phyloP scores from a whole-genome alignment of 257 asterid species.

The Fraxinus anomala region DNA sequence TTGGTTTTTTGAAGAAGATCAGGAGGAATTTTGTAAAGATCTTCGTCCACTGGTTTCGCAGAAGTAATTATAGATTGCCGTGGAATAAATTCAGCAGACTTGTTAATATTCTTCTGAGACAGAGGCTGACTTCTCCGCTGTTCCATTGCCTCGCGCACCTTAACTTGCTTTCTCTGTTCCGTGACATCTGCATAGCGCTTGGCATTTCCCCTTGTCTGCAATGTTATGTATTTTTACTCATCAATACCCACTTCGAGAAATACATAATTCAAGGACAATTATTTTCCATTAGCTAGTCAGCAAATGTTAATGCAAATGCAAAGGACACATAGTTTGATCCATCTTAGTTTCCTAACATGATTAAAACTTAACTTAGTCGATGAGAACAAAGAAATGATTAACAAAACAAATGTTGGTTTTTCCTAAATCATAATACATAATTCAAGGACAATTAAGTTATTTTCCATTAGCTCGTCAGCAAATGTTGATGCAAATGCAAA shows the following conservation, averaged over 20 bases:
- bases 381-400: background rate
- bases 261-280: no score
- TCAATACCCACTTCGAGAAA: no score
- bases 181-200: constrained; percentile 25
- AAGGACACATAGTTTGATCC: background rate
- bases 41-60: constrained; percentile 87
- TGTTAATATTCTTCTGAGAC: constrained; percentile 30
- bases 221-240: background rate
- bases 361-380: no score
- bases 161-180: constrained; percentile 43
- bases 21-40: constrained; percentile 83
- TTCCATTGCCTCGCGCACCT: constrained; percentile 36
- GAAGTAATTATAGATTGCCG: constrained; percentile 23
- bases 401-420: background rate
- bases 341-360: no score
- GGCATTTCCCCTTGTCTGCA: constrained; percentile 29
- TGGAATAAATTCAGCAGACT: constrained; percentile 20
- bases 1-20: constrained; percentile 60
- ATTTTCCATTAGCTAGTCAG: no score
- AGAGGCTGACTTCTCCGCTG: constrained; percentile 35
- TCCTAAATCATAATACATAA: no score
- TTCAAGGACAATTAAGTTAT: no score
- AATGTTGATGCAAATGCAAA: no score
- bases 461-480: no score
- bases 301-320: no score